Evolutionary conservation across 139 green algal genomes (phyloP).

Genomic region (Micractinium sp.): DNA sequence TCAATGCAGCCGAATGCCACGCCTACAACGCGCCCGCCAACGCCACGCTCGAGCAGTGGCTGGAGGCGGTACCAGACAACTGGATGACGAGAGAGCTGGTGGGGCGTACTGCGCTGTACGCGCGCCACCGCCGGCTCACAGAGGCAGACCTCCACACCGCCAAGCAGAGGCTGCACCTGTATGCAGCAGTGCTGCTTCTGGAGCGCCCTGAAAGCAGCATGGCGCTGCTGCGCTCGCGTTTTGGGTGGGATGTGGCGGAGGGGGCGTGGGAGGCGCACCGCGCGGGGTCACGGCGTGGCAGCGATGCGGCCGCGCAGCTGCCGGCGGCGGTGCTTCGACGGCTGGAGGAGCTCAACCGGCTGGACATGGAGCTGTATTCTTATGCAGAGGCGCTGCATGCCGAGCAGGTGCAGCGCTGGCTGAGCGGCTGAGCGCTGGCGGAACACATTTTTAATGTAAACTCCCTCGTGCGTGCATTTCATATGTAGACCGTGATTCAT

Average conservation of each 20-base stretch:
- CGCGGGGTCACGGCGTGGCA: background rate
- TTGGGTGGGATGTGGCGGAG: slow-evolving; percentile 32
- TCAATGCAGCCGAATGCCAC: slow-evolving; percentile 34
- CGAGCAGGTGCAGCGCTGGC: background rate
- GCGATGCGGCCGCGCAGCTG: slow-evolving; percentile 22
- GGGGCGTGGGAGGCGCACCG: slow-evolving; percentile 8
- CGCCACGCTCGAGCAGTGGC: slow-evolving; percentile 37
- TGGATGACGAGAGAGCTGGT: slow-evolving; percentile 39
- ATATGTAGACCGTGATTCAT: too few relatives aligned
- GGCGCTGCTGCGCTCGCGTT: slow-evolving; percentile 10
- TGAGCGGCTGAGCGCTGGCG: background rate
- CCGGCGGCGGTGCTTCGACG: background rate
- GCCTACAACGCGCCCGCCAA: slow-evolving; percentile 36
- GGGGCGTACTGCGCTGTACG: slow-evolving; percentile 22
- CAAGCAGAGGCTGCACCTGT: slow-evolving; percentile 32
- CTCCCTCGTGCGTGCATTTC: too few relatives aligned
- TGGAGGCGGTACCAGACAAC: slow-evolving; percentile 24
- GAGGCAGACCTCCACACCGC: slow-evolving; percentile 18
- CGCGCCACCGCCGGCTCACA: background rate
- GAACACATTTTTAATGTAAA: too few relatives aligned
- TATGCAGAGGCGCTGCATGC: slow-evolving; percentile 27
- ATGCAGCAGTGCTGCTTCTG: slow-evolving; percentile 23
- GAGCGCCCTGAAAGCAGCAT: background rate
- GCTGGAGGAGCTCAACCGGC: background rate
- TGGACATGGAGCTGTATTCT: slow-evolving; percentile 30